Conservation (phyloP, 169 alveolate species). For the Theileria orientalis region DNA sequence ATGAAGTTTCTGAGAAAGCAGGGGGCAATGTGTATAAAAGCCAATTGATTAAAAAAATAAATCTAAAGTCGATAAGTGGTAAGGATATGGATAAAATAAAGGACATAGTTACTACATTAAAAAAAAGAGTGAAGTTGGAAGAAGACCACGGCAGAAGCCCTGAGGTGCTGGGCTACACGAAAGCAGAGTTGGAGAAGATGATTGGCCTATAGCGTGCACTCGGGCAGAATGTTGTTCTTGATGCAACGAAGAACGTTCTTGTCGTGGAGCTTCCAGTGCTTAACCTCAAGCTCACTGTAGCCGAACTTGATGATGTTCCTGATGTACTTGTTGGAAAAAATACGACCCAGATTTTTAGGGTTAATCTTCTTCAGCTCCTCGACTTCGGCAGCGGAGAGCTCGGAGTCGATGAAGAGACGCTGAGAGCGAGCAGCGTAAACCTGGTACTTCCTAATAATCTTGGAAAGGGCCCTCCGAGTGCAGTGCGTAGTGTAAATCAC, state of each 20-base stretch:
- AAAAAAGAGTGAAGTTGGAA: not conserved
- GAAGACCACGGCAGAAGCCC: constrained; percentile 7
- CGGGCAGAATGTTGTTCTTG: constrained; percentile 16
- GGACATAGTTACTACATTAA: not conserved
- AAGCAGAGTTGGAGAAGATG: constrained; percentile 3
- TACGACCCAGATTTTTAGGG: not conserved
- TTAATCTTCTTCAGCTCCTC: not conserved
- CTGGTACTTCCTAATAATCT: constrained; percentile 1
- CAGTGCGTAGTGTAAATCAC: constrained; percentile 22
- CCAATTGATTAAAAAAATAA: not conserved
- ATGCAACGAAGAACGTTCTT: constrained; percentile 2
- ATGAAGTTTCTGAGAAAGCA: not conserved
- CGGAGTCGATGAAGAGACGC: not conserved
- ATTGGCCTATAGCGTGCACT: constrained; percentile 8
- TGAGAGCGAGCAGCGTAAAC: not conserved
- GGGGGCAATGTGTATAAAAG: not conserved
- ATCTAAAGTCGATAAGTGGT: not conserved
- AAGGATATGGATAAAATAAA: not conserved
- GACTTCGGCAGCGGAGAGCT: not conserved
- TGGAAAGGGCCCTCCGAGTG: constrained; percentile 8
- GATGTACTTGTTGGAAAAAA: not conserved
- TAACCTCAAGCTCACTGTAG: constrained; percentile 10
- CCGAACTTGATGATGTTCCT: not conserved
- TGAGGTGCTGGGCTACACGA: constrained; percentile 10
- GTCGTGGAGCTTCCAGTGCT: constrained; percentile 10